Conservation (phyloP, 441 rosid genomes). For the Omphalea diandra region DNA sequence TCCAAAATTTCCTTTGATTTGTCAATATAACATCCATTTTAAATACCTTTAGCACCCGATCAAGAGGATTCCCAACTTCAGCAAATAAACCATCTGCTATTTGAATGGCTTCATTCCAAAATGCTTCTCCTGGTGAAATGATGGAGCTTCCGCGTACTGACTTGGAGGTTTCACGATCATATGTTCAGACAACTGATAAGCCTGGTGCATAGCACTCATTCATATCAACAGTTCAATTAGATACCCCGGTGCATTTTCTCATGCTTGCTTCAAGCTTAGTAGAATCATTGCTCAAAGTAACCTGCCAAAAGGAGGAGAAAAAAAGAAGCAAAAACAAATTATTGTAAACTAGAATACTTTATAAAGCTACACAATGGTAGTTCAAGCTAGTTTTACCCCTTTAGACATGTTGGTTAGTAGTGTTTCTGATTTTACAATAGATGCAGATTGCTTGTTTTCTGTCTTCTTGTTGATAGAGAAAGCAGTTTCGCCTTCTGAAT, state of each 20-base stretch:
- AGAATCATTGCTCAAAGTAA: constrained; percentile 27
- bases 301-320: constrained; percentile 29
- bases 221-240: constrained; percentile 34
- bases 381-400: constrained; percentile 43
- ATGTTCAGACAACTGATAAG: constrained; percentile 44
- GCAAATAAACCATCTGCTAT: constrained; percentile 78
- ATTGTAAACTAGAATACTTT: constrained; percentile 17
- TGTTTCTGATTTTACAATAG: constrained; percentile 34
- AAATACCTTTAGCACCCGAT: constrained; percentile 30
- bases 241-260: constrained; percentile 57
- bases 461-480: constrained; percentile 36
- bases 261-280: constrained; percentile 48
- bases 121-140: constrained; percentile 91
- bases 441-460: constrained; percentile 32
- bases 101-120: constrained; percentile 96
- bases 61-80: constrained; percentile 36
- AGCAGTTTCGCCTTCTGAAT: constrained; percentile 31
- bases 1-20: constrained; percentile 37
- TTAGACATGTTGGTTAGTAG: constrained; percentile 25
- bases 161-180: constrained; percentile 54
- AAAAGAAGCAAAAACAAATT: constrained; percentile 9
- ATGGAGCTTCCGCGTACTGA: constrained; percentile 85
- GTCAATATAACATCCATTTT: constrained; percentile 28
- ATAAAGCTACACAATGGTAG: neutral
- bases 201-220: constrained; percentile 66